Evolutionary conservation across 2,329 filamentous ascomycete species (phyloP).

Genomic region (Clarireedia homoeocarpa): DNA sequence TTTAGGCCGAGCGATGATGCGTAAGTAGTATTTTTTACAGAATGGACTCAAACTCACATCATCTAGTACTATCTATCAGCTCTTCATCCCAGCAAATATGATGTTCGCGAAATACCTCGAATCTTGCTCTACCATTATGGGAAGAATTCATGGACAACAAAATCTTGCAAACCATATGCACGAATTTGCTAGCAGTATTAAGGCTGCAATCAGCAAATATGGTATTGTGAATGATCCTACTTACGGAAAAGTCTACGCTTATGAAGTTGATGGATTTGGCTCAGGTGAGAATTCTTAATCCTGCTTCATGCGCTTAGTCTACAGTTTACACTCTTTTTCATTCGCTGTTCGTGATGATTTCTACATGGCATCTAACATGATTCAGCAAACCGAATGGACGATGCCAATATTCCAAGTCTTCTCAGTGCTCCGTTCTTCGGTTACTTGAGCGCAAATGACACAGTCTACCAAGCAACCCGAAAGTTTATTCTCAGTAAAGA

Average conservation of each 20-base stretch:
- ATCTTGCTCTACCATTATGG: conserved; percentile 44
- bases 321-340: neutral
- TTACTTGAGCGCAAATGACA: conserved; percentile 49
- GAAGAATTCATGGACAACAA: conserved; percentile 38
- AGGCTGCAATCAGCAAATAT: conserved; percentile 59
- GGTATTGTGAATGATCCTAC: conserved; percentile 58
- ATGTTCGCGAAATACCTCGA: conserved; percentile 62
- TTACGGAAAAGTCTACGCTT: conserved; percentile 65
- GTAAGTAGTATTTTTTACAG: conserved; percentile 27
- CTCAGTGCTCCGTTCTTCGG: conserved; percentile 58
- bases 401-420: conserved; percentile 62
- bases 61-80: conserved; percentile 58
- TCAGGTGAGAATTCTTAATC: conserved; percentile 29
- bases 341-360: neutral
- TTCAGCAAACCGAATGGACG: conserved; percentile 55
- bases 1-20: conserved; percentile 90
- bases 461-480: conserved; percentile 70
- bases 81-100: conserved; percentile 86
- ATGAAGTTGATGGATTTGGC: conserved; percentile 70
- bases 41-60: neutral
- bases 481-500: conserved; percentile 66
- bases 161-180: conserved; percentile 50
- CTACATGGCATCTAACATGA: conserved; percentile 19
- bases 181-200: conserved; percentile 53
- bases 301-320: neutral